Base-by-base conservation (phyloP, 2,329 filamentous ascomycete genomes). In the Conoideocrella luteorostrata region DNA sequence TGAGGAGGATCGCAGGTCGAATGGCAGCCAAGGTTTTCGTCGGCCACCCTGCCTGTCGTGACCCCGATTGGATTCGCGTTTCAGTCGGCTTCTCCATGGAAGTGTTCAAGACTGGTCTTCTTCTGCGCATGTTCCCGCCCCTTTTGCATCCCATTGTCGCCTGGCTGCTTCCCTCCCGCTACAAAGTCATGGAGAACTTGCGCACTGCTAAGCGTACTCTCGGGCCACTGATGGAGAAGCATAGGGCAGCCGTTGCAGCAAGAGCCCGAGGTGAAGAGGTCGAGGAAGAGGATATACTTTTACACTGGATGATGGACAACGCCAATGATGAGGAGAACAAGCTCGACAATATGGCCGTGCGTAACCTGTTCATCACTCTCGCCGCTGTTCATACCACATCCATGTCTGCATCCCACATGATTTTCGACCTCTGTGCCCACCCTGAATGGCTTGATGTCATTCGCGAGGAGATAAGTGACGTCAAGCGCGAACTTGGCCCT, bases 351-450 rank as follows among this genome's bases (percentile, higher is more conserved):
- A 41, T 41, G 39, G 26, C 39, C 15, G 15, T 9, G 17, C 24
- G 24, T 21, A 24, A 41, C 15, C 33, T 24, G 24, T 13, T 22
- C 29, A 12, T 41, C 7, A 41, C 39, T 6, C 15, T 29, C 28
- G 39, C 39, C 15, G 33, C 24, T 21, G 23, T 41, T 23, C 39
- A 41, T 28, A 41, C 24, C 26, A 41, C 26, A 5, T 17, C 39
- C 15, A n/a, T 13, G n/a, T 21, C 24, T 21, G 23, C 29, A 15
- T 11, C 26, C 28, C n/a, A 13, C 21, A 10, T 38, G 10, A 20
- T 44, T 5, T 44, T 44, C 20, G 35, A 39, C 4, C 42, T 44
- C 36, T 44, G 42, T 23, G n/a, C 17, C 17, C 34, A 44, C 23
- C 42, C 42, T 3, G 42, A 44, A 21, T 44, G 42, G 42, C 7